Evolutionary conservation across 1,284 basidiomycete species (phyloP).

Genomic region (Xerocomus alliaceus): DNA sequence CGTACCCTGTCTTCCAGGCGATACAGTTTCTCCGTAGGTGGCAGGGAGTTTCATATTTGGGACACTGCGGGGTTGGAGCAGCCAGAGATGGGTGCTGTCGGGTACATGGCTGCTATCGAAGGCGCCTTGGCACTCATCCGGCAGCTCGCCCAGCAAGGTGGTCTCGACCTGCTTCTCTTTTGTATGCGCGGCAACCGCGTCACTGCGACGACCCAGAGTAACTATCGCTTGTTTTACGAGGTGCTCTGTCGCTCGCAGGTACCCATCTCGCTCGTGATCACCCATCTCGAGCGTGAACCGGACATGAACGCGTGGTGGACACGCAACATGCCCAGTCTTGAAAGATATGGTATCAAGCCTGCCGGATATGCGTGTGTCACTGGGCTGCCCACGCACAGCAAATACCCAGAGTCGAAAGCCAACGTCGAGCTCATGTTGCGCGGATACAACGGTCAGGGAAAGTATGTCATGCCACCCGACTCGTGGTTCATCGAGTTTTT

Average conservation of each 20-base stretch:
- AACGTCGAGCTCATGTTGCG: slow-evolving; percentile 22
- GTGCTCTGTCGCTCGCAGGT: slow-evolving; percentile 43
- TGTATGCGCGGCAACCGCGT: slow-evolving; percentile 45
- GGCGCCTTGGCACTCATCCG: slow-evolving; percentile 42
- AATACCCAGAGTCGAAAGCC: slow-evolving; percentile 29
- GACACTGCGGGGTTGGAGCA: slow-evolving; percentile 50
- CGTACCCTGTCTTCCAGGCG: slow-evolving; percentile 37
- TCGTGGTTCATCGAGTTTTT: slow-evolving; percentile 35
- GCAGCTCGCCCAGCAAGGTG: slow-evolving; percentile 35
- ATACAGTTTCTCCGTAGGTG: slow-evolving; percentile 21
- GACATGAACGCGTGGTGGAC: slow-evolving; percentile 43
- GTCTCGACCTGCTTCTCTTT: slow-evolving; percentile 47
- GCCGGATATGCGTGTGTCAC: slow-evolving; percentile 47
- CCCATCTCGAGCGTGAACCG: slow-evolving; percentile 43
- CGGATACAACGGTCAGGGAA: slow-evolving; percentile 16
- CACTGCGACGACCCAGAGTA: slow-evolving; percentile 37
- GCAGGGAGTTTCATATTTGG: slow-evolving; percentile 32
- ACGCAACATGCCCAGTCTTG: slow-evolving; percentile 26
- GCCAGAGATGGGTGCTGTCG: slow-evolving; percentile 30
- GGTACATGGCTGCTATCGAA: slow-evolving; percentile 40
- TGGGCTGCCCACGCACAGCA: slow-evolving; percentile 22
- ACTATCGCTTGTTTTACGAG: slow-evolving; percentile 45
- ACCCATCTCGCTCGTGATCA: slow-evolving; percentile 45
- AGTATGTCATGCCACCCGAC: slow-evolving; percentile 32
- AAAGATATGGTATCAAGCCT: slow-evolving; percentile 33